Conservation (phyloP, 2,329 filamentous ascomycete genomes). For the Aspergillus udagawae region DNA sequence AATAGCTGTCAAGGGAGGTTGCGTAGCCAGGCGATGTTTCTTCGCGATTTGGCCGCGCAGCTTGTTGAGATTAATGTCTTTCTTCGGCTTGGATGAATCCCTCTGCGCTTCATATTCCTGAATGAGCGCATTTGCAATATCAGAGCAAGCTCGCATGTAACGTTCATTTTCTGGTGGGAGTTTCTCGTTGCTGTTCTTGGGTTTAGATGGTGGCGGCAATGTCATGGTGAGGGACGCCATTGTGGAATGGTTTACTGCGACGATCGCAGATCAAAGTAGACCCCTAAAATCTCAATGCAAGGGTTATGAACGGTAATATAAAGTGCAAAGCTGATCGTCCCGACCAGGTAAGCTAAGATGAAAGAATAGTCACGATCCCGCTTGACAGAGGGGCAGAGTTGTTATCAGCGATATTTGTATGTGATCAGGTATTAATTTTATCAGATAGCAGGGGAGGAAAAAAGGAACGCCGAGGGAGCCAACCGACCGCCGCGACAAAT, state of each 20-base stretch:
- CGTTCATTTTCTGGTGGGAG: constrained; percentile 90
- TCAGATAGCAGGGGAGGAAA: constrained; percentile 2
- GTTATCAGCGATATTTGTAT: constrained; percentile 2
- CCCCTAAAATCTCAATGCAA: neutral
- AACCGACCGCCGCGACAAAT: constrained; percentile 25
- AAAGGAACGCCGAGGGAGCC: constrained; percentile 25
- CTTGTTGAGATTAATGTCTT: constrained; percentile 89
- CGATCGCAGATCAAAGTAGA: constrained; percentile 3
- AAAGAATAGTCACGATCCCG: neutral
- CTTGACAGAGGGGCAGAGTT: constrained; percentile 6
- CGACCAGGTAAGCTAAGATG: neutral
- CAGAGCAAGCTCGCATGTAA: constrained; percentile 88
- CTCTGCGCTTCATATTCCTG: constrained; percentile 84
- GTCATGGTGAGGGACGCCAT: constrained; percentile 64
- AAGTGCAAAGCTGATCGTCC: neutral
- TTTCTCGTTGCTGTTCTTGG: constrained; percentile 64
- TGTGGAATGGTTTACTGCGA: constrained; percentile 23
- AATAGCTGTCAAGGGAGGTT: constrained; percentile 91
- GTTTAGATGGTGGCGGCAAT: constrained; percentile 50
- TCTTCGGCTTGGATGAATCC: constrained; percentile 67
- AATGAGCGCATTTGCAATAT: constrained; percentile 89
- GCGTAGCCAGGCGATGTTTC: constrained; percentile 83
- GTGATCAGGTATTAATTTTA: neutral
- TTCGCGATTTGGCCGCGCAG: constrained; percentile 83
- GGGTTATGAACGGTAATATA: neutral